Evolutionary conservation across 371 early-diverging fungal species (phyloP).

Genomic region (Zychaea mexicana): DNA sequence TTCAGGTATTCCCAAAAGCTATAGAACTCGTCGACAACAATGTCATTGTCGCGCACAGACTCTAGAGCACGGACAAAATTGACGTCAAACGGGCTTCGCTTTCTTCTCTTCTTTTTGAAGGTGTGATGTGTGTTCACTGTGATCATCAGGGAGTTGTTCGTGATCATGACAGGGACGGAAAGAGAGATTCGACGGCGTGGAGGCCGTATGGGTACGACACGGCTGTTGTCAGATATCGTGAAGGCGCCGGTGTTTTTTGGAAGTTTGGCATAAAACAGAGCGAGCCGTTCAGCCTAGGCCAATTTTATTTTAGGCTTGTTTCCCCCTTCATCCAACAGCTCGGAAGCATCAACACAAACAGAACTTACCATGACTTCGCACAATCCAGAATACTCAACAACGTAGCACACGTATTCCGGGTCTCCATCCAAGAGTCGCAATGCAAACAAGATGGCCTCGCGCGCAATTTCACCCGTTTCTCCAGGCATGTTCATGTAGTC

Average conservation of each 20-base stretch:
- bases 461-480: slow-evolving; percentile 55
- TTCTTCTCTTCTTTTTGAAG: slow-evolving; percentile 51
- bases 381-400: slow-evolving; percentile 52
- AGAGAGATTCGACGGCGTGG: slow-evolving; percentile 43
- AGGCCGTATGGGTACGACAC: slow-evolving; percentile 39
- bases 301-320: not conserved
- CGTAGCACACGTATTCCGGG: slow-evolving; percentile 54
- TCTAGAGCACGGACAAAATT: slow-evolving; percentile 44
- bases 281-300: slow-evolving; percentile 43
- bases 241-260: slow-evolving; percentile 52
- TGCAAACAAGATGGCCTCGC: slow-evolving; percentile 53
- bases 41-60: slow-evolving; percentile 31
- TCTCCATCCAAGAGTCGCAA: slow-evolving; percentile 48
- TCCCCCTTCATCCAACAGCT: not conserved
- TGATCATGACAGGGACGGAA: slow-evolving; percentile 49
- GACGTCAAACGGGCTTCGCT: slow-evolving; percentile 47
- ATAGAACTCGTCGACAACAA: slow-evolving; percentile 47
- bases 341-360: not conserved
- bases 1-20: slow-evolving; percentile 56
- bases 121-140: slow-evolving; percentile 50
- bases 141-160: slow-evolving; percentile 47
- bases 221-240: slow-evolving; percentile 39
- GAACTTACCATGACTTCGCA: slow-evolving; percentile 51
- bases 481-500: slow-evolving; percentile 58
- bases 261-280: slow-evolving; percentile 40